A percentile compares a stretch with the other conserved stretches of the same genome.
These are phyloP conservation scores for Coniferiporia weirii DNA, from an alignment of 1,284 basidiomycete species.

Conservation along the genomic window DNA sequence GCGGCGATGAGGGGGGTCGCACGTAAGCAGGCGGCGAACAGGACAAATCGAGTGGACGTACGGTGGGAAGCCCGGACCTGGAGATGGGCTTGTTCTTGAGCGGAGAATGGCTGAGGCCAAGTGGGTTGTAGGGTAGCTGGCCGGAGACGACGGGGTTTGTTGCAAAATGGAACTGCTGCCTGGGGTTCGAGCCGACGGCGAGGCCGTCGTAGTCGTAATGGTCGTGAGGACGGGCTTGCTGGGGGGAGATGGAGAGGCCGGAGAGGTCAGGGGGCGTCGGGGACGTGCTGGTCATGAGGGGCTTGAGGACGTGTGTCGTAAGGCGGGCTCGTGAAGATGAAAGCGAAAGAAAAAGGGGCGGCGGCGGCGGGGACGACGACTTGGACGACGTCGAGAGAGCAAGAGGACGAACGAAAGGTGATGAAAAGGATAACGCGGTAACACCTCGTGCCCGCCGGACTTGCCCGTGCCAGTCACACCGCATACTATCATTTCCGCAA, in stretches of 20 bases:
- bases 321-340: slow-evolving; percentile 27
- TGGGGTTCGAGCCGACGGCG: slow-evolving; percentile 37
- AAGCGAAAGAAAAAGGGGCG: slow-evolving; percentile 27
- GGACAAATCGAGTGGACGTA: slow-evolving; percentile 33
- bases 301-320: slow-evolving; percentile 19
- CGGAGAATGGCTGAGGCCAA: slow-evolving; percentile 55
- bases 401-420: not conserved
- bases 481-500: not conserved
- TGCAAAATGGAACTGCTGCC: slow-evolving; percentile 62
- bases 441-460: not conserved
- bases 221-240: slow-evolving; percentile 73
- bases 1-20: slow-evolving; percentile 16
- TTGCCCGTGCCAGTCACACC: not conserved
- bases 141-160: slow-evolving; percentile 62
- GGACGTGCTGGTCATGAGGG: slow-evolving; percentile 63
- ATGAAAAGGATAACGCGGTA: not conserved
- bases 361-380: not conserved
- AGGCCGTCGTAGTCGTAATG: slow-evolving; percentile 75
- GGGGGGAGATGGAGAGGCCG: slow-evolving; percentile 61
- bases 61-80: slow-evolving; percentile 65
- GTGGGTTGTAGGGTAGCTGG: slow-evolving; percentile 59
- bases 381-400: not conserved
- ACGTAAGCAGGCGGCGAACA: slow-evolving; percentile 8
- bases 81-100: slow-evolving; percentile 61
- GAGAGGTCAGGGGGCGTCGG: slow-evolving; percentile 68